A percentile compares a stretch with the other conserved stretches of the same genome.
Evolutionary conservation across 2,329 filamentous ascomycete species (phyloP).

Genomic region (Pezicula radicicola): DNA sequence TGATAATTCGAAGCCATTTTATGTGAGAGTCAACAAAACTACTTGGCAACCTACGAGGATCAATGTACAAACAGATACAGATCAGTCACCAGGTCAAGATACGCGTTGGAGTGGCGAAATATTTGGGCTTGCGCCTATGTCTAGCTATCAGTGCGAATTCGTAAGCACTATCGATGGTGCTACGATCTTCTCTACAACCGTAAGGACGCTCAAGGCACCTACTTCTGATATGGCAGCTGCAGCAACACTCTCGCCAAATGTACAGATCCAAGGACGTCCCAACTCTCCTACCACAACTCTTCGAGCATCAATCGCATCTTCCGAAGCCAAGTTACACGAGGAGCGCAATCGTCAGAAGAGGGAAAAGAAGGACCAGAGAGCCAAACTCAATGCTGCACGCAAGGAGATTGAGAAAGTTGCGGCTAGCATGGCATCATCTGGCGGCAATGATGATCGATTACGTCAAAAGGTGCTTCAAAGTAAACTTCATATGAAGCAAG

Average conservation of each 20-base stretch:
- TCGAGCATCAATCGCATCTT: constrained; percentile 70
- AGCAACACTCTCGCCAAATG: constrained; percentile 33
- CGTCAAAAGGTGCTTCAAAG: constrained; percentile 74
- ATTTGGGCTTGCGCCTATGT: constrained; percentile 66
- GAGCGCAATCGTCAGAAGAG: constrained; percentile 67
- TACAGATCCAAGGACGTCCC: constrained; percentile 63
- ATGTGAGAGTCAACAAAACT: constrained; percentile 74
- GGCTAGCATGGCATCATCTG: constrained; percentile 63
- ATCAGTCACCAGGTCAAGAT: constrained; percentile 34
- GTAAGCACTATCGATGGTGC: constrained; percentile 63
- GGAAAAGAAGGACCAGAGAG: constrained; percentile 72
- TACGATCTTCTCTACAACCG: constrained; percentile 68
- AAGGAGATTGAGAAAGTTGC: constrained; percentile 72
- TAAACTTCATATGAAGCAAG: constrained; percentile 68
- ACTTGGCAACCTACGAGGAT: constrained; percentile 78
- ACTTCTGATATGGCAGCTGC: constrained; percentile 20
- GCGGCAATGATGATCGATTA: constrained; percentile 73
- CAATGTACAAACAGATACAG: constrained; percentile 42
- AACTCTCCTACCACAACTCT: constrained; percentile 76
- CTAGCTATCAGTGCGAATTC: constrained; percentile 78
- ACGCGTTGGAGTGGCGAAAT: constrained; percentile 69
- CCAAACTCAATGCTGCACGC: constrained; percentile 61
- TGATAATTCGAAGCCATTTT: constrained; percentile 72
- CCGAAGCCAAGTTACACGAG: constrained; percentile 68
- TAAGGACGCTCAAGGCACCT: constrained; percentile 37